These are phyloP conservation scores for Boletus reticulatus DNA, from an alignment of 768 basidiomycete species.

Conservation along the genomic window DNA sequence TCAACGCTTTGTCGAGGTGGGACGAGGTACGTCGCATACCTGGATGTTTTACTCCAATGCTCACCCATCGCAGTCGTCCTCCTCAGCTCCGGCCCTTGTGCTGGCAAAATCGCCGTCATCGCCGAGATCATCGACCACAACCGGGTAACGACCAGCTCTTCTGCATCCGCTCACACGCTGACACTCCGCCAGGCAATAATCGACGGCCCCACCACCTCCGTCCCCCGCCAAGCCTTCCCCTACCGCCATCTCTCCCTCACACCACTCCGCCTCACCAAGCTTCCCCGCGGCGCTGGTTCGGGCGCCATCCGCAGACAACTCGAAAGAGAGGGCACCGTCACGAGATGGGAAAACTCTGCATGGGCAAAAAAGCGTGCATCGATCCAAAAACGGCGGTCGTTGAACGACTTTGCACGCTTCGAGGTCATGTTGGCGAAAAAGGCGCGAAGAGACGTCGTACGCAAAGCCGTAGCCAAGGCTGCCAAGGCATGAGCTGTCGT, in stretches of 20 bases:
- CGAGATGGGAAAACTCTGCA: conserved; percentile 84
- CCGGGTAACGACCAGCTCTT: conserved; percentile 53
- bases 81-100: conserved; percentile 81
- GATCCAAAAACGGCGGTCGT: conserved; percentile 63
- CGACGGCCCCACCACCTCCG: conserved; percentile 88
- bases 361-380: conserved; percentile 91
- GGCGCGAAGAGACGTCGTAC: conserved; percentile 72
- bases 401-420: conserved; percentile 94
- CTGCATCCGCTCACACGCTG: background rate
- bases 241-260: conserved; percentile 94
- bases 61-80: conserved; percentile 64
- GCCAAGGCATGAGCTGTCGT: conserved; percentile 17
- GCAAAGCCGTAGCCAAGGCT: conserved; percentile 64
- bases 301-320: conserved; percentile 81
- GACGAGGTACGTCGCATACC: conserved; percentile 59
- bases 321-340: conserved; percentile 79
- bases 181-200: conserved; percentile 72
- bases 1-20: conserved; percentile 97
- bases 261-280: conserved; percentile 72
- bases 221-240: conserved; percentile 88
- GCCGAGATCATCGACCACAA: conserved; percentile 99
- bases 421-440: conserved; percentile 87
- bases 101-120: conserved; percentile 92
- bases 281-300: conserved; percentile 85
- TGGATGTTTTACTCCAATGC: background rate